A percentile compares a stretch with the other conserved stretches of the same genome.
phyloP scores from a whole-genome alignment of 495 filamentous ascomycete species.

The Penicillium nucicola region DNA sequence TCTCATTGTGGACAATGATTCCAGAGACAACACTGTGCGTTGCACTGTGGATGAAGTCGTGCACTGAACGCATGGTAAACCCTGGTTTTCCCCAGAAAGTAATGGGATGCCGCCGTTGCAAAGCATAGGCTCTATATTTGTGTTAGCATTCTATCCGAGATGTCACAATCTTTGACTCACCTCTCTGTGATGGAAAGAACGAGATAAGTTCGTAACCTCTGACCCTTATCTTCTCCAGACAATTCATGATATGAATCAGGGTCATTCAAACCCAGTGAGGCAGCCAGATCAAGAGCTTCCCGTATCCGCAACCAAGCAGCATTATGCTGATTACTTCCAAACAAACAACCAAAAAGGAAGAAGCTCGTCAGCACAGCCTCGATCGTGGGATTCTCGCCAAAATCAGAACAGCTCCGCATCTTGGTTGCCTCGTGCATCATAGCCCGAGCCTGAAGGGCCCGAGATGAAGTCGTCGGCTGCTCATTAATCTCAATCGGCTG shows the following conservation, averaged over 20 bases:
- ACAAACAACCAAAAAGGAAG: slow-evolving; percentile 74
- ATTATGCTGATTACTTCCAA: slow-evolving; percentile 60
- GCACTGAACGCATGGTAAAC: slow-evolving; percentile 35
- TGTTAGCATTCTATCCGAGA: neutral
- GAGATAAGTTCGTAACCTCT: slow-evolving; percentile 47
- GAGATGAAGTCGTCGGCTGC: slow-evolving; percentile 36
- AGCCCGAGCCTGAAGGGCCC: slow-evolving; percentile 51
- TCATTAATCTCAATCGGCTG: slow-evolving; percentile 66
- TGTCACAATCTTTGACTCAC: slow-evolving; percentile 9
- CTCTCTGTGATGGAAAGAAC: slow-evolving; percentile 61
- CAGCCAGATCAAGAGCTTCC: slow-evolving; percentile 56
- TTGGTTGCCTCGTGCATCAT: slow-evolving; percentile 75
- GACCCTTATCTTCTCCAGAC: slow-evolving; percentile 42
- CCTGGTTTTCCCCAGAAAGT: slow-evolving; percentile 37
- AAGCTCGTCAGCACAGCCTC: slow-evolving; percentile 73
- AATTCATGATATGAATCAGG: slow-evolving; percentile 47
- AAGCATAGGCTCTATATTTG: slow-evolving; percentile 61
- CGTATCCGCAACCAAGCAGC: slow-evolving; percentile 58
- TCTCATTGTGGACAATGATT: slow-evolving; percentile 44
- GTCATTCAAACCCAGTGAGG: slow-evolving; percentile 57
- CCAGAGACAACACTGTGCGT: slow-evolving; percentile 39
- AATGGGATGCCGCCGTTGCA: slow-evolving; percentile 53
- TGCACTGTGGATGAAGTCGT: slow-evolving; percentile 39
- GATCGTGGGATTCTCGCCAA: slow-evolving; percentile 67
- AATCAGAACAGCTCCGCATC: slow-evolving; percentile 72